Base-by-base conservation (phyloP, 1,139 yeast species). In the Suhomyces wounanorum region DNA sequence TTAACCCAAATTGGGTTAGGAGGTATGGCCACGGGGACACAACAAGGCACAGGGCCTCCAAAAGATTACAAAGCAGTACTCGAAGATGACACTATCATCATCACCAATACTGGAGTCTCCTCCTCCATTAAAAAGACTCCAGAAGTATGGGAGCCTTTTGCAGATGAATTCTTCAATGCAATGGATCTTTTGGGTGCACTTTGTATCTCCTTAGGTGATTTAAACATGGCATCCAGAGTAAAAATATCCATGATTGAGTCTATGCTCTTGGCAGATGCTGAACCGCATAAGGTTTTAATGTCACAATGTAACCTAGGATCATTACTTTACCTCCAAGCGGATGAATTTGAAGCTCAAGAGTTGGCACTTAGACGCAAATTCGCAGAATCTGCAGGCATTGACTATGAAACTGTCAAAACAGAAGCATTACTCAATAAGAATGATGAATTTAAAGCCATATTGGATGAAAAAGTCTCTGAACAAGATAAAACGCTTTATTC, bases 291-390 rank as follows among this genome's bases (percentile, higher is more conserved):
- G 57, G 71, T 85, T 40, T 67, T 88, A 40, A 70, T 85, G 60
- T 81, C 87, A 1, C 87, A 84, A 60, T 86, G 89, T 53, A 87
- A 88, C 62, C 70, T 86, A 41, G 96, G 91, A 0, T 83, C 94
- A 2, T 72, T 89, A 45, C 73, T 84, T 54, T 89, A 87, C 62
- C 69, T 87, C 55, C 88, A 85, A 61, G 85, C 89, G 1, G 94
- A 86, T 63, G 81, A 82, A 53, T 76, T 78, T 52, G 91, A 87
- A 65, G 74, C 80, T 9, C 67, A 72, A 49, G 82, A 82, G 53
- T 66, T 61, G 54, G 66, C 59, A 54, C 60, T 66, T 55, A 55
- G 65, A 55, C 51, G 69, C 59, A 53, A 70, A 60, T 56, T 62
- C 39, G 59, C 64, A 28, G 62, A 59, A 28, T 46, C 56, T 2